Conservation (phyloP, 139 green algal genomes). For the Picocystis salinarum region DNA sequence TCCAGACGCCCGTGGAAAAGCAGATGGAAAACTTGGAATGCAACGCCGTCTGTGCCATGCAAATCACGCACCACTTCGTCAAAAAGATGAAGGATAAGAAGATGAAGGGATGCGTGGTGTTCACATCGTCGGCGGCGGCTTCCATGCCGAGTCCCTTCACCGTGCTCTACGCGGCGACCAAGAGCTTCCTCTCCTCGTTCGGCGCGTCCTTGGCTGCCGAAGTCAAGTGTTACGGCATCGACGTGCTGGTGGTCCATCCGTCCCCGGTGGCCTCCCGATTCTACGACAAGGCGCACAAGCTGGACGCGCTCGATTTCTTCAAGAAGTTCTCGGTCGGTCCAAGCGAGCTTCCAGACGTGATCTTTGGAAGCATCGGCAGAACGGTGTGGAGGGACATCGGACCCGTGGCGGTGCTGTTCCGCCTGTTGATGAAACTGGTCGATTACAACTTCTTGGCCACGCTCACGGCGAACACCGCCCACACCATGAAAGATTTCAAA, state of each 20-base stretch:
- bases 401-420: constrained; percentile 53
- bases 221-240: constrained; percentile 65
- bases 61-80: constrained; percentile 81
- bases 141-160: constrained; percentile 66
- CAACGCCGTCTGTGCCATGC: constrained; percentile 63
- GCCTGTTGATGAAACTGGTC: constrained; percentile 61
- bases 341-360: constrained; percentile 65
- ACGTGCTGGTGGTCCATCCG: constrained; percentile 84
- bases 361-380: constrained; percentile 44
- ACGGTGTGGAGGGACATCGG: constrained; percentile 74
- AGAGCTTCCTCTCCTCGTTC: constrained; percentile 74
- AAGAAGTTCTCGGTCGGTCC: constrained; percentile 61
- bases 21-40: constrained; percentile 76
- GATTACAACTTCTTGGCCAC: constrained; percentile 55
- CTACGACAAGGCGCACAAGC: constrained; percentile 40
- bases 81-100: constrained; percentile 49
- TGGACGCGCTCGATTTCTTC: constrained; percentile 79
- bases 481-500: constrained; percentile 61
- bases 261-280: constrained; percentile 75
- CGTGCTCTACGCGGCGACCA: constrained; percentile 54
- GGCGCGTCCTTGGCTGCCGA: constrained; percentile 66
- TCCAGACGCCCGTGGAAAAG: constrained; percentile 32
- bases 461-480: constrained; percentile 29
- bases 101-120: constrained; percentile 68
- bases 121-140: constrained; percentile 65